Base-by-base conservation (phyloP, 2,329 filamentous ascomycete genomes). In the Blumeriella jaapii region DNA sequence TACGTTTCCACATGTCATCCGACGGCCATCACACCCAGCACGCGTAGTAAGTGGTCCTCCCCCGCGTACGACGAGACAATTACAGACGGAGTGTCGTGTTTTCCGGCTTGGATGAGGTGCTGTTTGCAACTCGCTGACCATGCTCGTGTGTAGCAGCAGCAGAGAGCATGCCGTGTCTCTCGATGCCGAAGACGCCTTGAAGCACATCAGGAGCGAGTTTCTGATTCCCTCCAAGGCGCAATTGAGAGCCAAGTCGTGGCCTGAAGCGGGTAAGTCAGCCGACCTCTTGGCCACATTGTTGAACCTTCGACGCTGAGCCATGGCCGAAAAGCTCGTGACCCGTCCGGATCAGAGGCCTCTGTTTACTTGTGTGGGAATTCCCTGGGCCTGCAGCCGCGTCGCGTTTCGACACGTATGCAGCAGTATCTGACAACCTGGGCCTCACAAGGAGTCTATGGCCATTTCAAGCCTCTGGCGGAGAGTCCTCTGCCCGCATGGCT, bases 361-460 rank as follows among this genome's bases (percentile, higher is more conserved):
- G 74, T 80, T 40, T 89, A 89, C 52, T 67, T 89, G 26, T 86
- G 81, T 52, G 82, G 82, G 24, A 87, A 87, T 57, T 86, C 81
- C 0, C 65, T 89, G 4, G 82, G 82, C 15, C 64, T 85, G 11
- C 82, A 87, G 54, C 82, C 82, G 28, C 70, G 66, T 41, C 64
- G 68, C 37, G 81, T 77, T 2, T 64, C 67, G 24, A 64, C 66
- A 24, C 78, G 82, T 39, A 67, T 87, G 49, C 64, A 73, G 39
- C 68, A 75, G 35, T 83, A 85, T 52, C 67, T 87, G 18, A 64
- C 70, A 23, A 80, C 79, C 16, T 89, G 82, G 82, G 76, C 76
- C 4, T 77, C 72, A 1, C 82, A 84, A 53, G 82, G 75, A 9
- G 82, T 89, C 7, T 76, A 74, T 38, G 82, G 81, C 1, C 82